Conservation (phyloP, 2,329 filamentous ascomycete genomes). For the Pezicula neosporulosa region DNA sequence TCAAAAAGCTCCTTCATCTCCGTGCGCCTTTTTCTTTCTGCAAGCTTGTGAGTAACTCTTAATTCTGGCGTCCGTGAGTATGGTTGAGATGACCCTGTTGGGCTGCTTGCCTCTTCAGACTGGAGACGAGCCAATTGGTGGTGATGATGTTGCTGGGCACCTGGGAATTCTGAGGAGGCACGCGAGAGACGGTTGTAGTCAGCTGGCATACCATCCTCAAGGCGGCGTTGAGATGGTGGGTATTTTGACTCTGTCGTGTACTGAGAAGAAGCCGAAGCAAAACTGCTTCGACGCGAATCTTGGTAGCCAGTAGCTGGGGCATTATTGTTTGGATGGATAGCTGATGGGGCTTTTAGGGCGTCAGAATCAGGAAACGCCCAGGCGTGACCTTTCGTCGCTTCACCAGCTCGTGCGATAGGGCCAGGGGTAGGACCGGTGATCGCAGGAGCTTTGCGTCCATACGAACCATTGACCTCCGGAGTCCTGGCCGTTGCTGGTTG, state of each 20-base stretch:
- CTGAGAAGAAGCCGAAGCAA: conserved; percentile 76
- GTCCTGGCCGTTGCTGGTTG: conserved; percentile 49
- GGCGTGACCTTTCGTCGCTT: conserved; percentile 77
- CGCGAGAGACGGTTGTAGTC: conserved; percentile 43
- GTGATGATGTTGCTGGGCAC: conserved; percentile 61
- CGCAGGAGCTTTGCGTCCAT: conserved; percentile 51
- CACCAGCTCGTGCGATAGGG: conserved; percentile 66
- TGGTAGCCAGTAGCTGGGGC: conserved; percentile 41
- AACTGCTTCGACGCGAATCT: conserved; percentile 70
- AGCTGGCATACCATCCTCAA: conserved; percentile 56
- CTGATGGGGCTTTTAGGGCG: conserved; percentile 48
- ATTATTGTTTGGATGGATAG: conserved; percentile 44
- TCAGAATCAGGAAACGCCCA: conserved; percentile 81
- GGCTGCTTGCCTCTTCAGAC: conserved; percentile 50
- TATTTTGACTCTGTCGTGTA: conserved; percentile 72
- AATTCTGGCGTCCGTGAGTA: conserved; percentile 82
- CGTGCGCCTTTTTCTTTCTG: conserved; percentile 77
- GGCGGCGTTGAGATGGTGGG: conserved; percentile 66
- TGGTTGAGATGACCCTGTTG: conserved; percentile 59
- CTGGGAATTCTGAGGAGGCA: conserved; percentile 49
- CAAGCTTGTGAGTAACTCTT: conserved; percentile 79
- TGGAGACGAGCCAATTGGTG: conserved; percentile 71
- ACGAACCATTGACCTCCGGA: conserved; percentile 38
- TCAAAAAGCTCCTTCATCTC: conserved; percentile 90
- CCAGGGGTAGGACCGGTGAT: conserved; percentile 69